Conservation (phyloP, 1,284 basidiomycete genomes). For the Hymenochaete sp. region DNA sequence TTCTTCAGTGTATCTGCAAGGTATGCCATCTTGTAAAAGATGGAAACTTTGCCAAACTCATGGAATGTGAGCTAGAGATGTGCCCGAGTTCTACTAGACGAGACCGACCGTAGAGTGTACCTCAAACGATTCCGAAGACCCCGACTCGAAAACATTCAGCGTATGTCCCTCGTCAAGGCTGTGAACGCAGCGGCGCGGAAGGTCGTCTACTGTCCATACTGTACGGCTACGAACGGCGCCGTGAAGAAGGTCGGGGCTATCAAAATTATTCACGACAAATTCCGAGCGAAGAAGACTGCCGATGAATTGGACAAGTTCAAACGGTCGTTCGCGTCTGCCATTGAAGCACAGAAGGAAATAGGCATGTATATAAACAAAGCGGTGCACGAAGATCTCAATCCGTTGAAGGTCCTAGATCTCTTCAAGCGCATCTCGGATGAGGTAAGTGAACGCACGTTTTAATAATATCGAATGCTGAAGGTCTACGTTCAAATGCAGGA, state of each 20-base stretch:
- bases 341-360: constrained; percentile 84
- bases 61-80: constrained; percentile 62
- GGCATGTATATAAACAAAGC: constrained; percentile 83
- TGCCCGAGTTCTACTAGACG: constrained; percentile 87
- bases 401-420: constrained; percentile 87
- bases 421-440: constrained; percentile 92
- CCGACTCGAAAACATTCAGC: constrained; percentile 89
- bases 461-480: background rate
- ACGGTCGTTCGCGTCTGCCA: constrained; percentile 72
- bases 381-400: constrained; percentile 89
- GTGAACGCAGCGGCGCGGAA: constrained; percentile 88
- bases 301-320: constrained; percentile 88
- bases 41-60: background rate
- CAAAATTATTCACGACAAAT: constrained; percentile 98
- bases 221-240: constrained; percentile 86
- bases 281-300: constrained; percentile 88
- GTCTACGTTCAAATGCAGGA: constrained; percentile 44
- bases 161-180: constrained; percentile 80
- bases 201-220: constrained; percentile 88
- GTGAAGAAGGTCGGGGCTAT: constrained; percentile 95
- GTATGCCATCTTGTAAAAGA: constrained; percentile 33
- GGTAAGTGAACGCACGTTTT: constrained; percentile 34
- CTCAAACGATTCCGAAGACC: constrained; percentile 86
- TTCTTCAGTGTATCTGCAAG: constrained; percentile 96
- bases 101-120: constrained; percentile 76